Evolutionary conservation across 2,329 filamentous ascomycete species (phyloP).

Genomic region (Phialocephala sp.): DNA sequence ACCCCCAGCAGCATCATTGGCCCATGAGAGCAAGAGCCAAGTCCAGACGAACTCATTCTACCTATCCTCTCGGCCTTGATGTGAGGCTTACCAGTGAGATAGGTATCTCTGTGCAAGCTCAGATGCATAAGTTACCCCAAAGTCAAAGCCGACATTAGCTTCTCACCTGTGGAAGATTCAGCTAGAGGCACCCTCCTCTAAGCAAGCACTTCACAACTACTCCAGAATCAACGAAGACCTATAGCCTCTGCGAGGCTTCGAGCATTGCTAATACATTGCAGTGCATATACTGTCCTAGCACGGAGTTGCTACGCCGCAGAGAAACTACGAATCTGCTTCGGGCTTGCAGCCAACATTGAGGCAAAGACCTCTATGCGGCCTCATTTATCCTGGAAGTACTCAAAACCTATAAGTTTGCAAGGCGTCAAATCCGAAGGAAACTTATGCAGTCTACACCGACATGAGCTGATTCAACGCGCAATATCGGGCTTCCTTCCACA

Average conservation of each 20-base stretch:
- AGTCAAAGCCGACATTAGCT: neutral
- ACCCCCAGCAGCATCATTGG: neutral
- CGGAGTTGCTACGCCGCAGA: neutral
- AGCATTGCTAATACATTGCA: neutral
- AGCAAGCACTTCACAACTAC: neutral
- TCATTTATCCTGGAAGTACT: neutral
- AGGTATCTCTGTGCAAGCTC: neutral
- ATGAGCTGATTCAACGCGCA: conserved; percentile 1
- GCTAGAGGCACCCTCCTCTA: conserved; percentile 5
- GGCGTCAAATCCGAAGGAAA: neutral
- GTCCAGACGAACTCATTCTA: neutral
- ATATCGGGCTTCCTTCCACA: neutral
- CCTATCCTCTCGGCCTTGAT: neutral
- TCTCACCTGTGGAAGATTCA: neutral
- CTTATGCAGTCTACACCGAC: neutral
- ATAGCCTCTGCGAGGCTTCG: neutral
- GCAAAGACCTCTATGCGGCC: neutral
- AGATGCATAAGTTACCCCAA: neutral
- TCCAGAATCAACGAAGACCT: neutral
- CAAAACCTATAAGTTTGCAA: neutral
- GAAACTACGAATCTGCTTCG: neutral
- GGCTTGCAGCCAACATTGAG: neutral
- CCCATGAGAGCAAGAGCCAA: neutral
- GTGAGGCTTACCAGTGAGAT: conserved; percentile 3
- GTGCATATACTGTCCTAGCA: neutral